Evolutionary conservation across 2,329 filamentous ascomycete genomes (phyloP).

Genomic region (Diplodia mutila): DNA sequence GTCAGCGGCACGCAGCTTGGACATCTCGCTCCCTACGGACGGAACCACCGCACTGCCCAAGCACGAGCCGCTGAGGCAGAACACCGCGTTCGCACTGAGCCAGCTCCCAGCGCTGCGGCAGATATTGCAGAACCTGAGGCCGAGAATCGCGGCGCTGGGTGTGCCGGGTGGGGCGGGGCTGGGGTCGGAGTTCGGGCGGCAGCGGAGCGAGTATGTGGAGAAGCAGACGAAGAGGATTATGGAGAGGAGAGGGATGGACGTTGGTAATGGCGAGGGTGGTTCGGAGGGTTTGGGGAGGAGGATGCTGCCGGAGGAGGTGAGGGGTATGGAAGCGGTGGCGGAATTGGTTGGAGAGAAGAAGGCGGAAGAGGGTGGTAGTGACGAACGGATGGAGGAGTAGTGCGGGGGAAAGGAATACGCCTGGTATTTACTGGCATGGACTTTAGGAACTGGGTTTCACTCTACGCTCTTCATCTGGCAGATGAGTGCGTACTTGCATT

Average conservation of each 20-base stretch:
- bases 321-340: conserved; percentile 41
- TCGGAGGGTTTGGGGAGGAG: conserved; percentile 33
- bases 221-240: conserved; percentile 63
- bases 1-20: conserved; percentile 51
- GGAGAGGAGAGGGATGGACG: conserved; percentile 71
- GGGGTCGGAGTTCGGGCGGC: conserved; percentile 58
- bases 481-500: not conserved
- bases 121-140: conserved; percentile 68
- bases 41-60: conserved; percentile 47
- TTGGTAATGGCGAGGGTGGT: conserved; percentile 35
- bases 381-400: conserved; percentile 21
- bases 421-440: too few relatives aligned
- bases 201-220: conserved; percentile 78
- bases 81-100: conserved; percentile 76
- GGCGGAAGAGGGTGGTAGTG: not conserved
- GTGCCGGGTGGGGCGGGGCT: conserved; percentile 30
- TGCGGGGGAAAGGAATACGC: not conserved
- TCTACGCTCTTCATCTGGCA: too few relatives aligned
- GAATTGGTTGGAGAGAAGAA: conserved; percentile 3
- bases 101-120: conserved; percentile 80
- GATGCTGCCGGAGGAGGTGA: conserved; percentile 40
- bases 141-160: conserved; percentile 60
- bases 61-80: conserved; percentile 60
- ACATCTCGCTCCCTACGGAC: conserved; percentile 39
- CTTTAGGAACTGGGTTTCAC: too few relatives aligned